Base-by-base conservation (phyloP, 495 filamentous ascomycete species). In the Neurospora sp. region DNA sequence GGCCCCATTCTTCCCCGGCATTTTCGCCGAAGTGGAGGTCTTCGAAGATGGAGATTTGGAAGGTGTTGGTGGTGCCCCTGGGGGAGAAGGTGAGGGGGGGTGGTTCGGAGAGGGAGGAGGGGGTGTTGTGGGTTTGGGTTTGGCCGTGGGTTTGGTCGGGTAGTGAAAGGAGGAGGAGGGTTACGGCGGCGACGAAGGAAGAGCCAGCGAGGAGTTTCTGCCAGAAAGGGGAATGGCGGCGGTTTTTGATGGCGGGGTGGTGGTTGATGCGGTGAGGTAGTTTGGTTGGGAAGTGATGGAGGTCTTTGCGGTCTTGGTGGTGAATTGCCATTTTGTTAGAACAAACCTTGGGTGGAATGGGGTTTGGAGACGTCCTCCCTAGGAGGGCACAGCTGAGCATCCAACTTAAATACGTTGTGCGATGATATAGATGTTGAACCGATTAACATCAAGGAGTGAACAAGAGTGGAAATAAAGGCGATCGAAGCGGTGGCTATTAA, bases 1-100 rank as follows among this genome's bases (percentile, higher is more conserved):
- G 85, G 1, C 89, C 89, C 88, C 88, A 90, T 69, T 77, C 71
- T n/a, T 83, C 79, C 85, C 85, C 84, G 73, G 83, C 82, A 83
- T 83, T 80, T 86, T 93, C 91, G 11, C 88, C 91, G 74, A 90
- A 92, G 79, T 93, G 90, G 24, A 93, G 76, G 76, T 93, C 91
- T 31, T 87, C 82, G 74, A 93, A 92, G 37, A 93, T 83, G 21
- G 87, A 81, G 36, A 93, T 77, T 70, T 84, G 84, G 73, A 86
- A 86, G 0, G 74, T 80, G 5, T 31, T 31, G 9, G 45, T 11
- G 9, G 77, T 80, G 21, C 82, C 84, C 39, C 83, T 79, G 2
- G 70, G 4, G 6, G 74, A 77, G 74, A 86, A 83, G n/a, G 73
- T 78, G 6, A 86, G 82, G n/a, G 83, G 82, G 3, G 48, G 24